Base-by-base conservation (phyloP, 805 yeast genomes). In the Candida sithepensis region DNA sequence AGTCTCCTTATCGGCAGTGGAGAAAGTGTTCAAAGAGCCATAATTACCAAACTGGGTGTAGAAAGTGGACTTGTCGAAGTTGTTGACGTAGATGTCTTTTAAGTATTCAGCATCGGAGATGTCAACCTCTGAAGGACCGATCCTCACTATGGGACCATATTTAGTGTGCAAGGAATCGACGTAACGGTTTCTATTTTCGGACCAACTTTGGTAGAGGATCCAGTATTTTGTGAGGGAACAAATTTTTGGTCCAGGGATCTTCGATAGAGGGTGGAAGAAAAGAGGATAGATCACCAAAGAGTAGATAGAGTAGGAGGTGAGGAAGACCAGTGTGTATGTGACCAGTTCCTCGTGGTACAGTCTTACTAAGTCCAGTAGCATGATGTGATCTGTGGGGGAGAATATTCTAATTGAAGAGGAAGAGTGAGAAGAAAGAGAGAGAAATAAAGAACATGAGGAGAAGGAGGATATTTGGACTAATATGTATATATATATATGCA, bases 61-160 rank as follows among this genome's bases (percentile, higher is more conserved):
- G 62, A 82, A 84, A 5, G 59, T 49, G 0, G 81, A 65, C 69
- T 85, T 72, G 68, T 85, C 74, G 68, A 74, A 68, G 68, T 84
- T 68, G 49, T 71, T 73, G 45, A 77, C 63, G 60, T 85, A 85
- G 19, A 85, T 73, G 39, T 79, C 80, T 53, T 74, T 76, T 37
- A 82, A 53, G 50, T 69, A 76, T 41, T 71, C 71, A 4, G 71
- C 57, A 44, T 82, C 79, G 40, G 77, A 70, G 40, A 84, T 73
- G 43, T 85, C 81, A 18, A 85, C 68, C 54, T 83, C 89, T 21
- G 67, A 64, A 2, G 90, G 89, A 1, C 81, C 73, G 13, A 85
- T 63, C 20, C 85, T 68, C 4, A 85, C 81, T 3, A 84, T 77
- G 7, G 83, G 75, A 1, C 90, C 91, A 55, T 82, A 82, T 48